Evolutionary conservation across 2,329 filamentous ascomycete species (phyloP), one percentile per base, ranked within the genome.

Genomic region (Macroventuria anomochaeta): DNA sequence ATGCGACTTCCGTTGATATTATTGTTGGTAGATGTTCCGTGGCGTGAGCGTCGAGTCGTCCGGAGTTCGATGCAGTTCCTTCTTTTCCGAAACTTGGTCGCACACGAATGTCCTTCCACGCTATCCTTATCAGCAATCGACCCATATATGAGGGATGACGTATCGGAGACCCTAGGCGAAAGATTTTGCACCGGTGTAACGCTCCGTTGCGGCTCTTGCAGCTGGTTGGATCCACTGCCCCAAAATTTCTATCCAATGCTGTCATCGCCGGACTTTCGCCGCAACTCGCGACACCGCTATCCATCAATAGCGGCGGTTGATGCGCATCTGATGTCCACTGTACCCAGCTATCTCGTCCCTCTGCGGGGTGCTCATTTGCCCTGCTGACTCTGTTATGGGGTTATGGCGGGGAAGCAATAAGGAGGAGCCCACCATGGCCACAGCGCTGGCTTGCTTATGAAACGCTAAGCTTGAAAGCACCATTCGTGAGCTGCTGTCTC

Each of bases 111-210:
- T 23, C 51, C 44, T 56, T 52, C 31, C 20, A 34, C 56, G 36
- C 39, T 28, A 47, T 51, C 42, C 53, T 56, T 52, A 52, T 51
- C 53, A 52, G 39, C 47, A 36, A 54, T 31, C 49, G 55, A 62
- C 44, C 59, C 62, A 57, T 47, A 46, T 44, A 57, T 50, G 41
- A 51, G 36, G 44, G 18, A 65, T 67, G 64, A 67, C 64, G 64
- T 67, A 63, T 54, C 57, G 61, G 58, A 57, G 54, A 36, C 62
- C 57, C 63, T 64, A 65, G 61, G 64, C 64, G 63, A 65, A 67
- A 56, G 65, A 58, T 55, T 64, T 61, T 62, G 57, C 59, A 55
- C 34, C 57, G 47, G 54, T 60, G 61, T 55, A 58, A 59, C 50
- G 50, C 47, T 61, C 48, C 48, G 57, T 61, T 67, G 62, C 64